These are phyloP conservation scores for Trematosphaeria pertusa DNA, from an alignment of 2,329 filamentous ascomycete species.

Conservation along the genomic window DNA sequence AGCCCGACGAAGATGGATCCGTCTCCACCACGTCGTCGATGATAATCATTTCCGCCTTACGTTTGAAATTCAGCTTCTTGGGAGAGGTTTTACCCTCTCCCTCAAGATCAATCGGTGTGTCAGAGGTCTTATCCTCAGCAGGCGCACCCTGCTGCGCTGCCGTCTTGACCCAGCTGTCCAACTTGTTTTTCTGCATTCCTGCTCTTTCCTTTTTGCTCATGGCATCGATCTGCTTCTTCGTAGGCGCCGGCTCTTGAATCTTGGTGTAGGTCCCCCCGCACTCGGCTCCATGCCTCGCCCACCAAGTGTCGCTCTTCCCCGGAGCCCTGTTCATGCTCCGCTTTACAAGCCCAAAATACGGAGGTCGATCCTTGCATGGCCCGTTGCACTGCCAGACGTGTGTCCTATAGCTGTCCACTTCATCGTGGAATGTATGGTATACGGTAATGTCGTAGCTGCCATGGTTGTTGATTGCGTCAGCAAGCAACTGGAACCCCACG, in stretches of 20 bases:
- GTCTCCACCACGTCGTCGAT: conserved; percentile 8
- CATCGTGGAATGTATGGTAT: conserved; percentile 55
- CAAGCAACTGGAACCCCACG: conserved; percentile 51
- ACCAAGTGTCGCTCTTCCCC: conserved; percentile 52
- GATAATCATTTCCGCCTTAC: conserved; percentile 14
- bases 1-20: neutral
- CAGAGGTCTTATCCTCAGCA: conserved; percentile 20
- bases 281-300: conserved; percentile 46
- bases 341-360: conserved; percentile 55
- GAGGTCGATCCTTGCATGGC: conserved; percentile 45
- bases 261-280: conserved; percentile 53
- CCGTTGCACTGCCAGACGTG: conserved; percentile 56
- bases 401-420: conserved; percentile 54
- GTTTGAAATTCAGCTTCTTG: conserved; percentile 9
- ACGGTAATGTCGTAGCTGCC: conserved; percentile 51
- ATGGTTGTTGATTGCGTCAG: conserved; percentile 54
- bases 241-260: conserved; percentile 50
- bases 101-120: conserved; percentile 8
- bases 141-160: conserved; percentile 14
- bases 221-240: conserved; percentile 49
- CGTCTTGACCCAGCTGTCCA: conserved; percentile 50
- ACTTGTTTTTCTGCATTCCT: conserved; percentile 53
- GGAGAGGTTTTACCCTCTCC: conserved; percentile 17
- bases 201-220: conserved; percentile 51
- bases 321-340: conserved; percentile 55